phyloP scores from a whole-genome alignment of 2,329 filamentous ascomycete species.

The Calonectria pseudoreteaudii region DNA sequence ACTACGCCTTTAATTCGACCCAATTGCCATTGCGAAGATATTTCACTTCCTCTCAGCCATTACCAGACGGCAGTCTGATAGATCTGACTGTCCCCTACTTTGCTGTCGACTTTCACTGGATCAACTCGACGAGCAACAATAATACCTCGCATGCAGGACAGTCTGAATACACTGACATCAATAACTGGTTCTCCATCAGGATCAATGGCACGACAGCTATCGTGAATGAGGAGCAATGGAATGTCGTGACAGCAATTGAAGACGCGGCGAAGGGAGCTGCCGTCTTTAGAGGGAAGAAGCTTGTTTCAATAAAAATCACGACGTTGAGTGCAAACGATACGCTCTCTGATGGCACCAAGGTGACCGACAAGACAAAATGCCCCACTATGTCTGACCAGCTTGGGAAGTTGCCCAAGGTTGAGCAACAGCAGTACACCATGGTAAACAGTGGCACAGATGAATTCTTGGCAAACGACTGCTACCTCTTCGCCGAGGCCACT shows the following conservation, averaged over 20 bases:
- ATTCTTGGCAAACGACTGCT: neutral
- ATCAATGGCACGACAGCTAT: neutral
- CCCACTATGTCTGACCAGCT: neutral
- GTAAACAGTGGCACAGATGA: neutral
- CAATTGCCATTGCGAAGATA: neutral
- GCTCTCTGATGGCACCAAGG: neutral
- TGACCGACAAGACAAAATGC: neutral
- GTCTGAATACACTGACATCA: neutral
- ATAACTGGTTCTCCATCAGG: neutral
- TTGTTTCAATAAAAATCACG: constrained; percentile 1
- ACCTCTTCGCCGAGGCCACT: neutral
- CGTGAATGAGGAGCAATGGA: neutral
- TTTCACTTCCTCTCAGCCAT: neutral
- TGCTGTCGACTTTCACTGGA: neutral
- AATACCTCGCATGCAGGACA: neutral
- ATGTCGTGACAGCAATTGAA: neutral
- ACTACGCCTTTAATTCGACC: neutral
- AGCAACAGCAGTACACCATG: neutral
- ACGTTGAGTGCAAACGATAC: neutral
- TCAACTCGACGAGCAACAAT: neutral
- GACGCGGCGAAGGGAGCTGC: neutral
- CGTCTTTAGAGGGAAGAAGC: neutral
- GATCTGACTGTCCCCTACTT: neutral
- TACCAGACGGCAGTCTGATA: neutral
- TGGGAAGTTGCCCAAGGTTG: neutral